Base-by-base conservation (phyloP, 805 yeast species). In the Candida maltosa region DNA sequence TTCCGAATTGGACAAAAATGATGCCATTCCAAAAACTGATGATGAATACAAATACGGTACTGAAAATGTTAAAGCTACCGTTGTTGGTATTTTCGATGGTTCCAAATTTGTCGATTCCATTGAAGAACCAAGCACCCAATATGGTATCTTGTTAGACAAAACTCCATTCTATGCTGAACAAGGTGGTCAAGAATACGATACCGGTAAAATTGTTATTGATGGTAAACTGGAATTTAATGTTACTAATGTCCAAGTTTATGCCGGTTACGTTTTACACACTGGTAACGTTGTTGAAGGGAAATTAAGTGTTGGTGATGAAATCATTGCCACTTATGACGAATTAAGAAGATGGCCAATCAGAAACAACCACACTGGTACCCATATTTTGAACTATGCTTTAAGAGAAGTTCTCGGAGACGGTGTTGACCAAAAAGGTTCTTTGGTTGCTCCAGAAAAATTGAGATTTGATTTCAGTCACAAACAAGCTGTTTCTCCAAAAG, bases 281-380 rank as follows among this genome's bases (percentile, higher is more conserved):
- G 99, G 99, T 54, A 69, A 68, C 46, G 56, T 89, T 38, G 74
- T 67, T 39, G 95, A 91, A 60, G 98, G 97, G 41, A 44, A 67
- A 16, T 65, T 93, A 42, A 65, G 71, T 34, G 78, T 83, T 32
- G 80, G 76, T 38, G 91, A 83, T 49, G 65, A 65, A 26, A 80
- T 88, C 28, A 84, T 86, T 62, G 94, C 95, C 16, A 81, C 89
- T 31, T 88, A 81, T 53, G 96, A 93, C 53, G 96, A 87, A 58
- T 73, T 83, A 52, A 85, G 97, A 62, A 86, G 99, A 69, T 82
- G 87, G 85, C 95, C 97, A 44, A 81, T 93, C 50, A 85, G 94
- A 70, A 88, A 89, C 69, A 93, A 93, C 75, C 99, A 93, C 65
- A 91, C 99, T 28, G 97, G 97, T 69, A 93, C 99, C 2, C 99